These are phyloP conservation scores for Phytophthora tubulina DNA, from an alignment of 352 stramenopile species.

Conservation along the genomic window DNA sequence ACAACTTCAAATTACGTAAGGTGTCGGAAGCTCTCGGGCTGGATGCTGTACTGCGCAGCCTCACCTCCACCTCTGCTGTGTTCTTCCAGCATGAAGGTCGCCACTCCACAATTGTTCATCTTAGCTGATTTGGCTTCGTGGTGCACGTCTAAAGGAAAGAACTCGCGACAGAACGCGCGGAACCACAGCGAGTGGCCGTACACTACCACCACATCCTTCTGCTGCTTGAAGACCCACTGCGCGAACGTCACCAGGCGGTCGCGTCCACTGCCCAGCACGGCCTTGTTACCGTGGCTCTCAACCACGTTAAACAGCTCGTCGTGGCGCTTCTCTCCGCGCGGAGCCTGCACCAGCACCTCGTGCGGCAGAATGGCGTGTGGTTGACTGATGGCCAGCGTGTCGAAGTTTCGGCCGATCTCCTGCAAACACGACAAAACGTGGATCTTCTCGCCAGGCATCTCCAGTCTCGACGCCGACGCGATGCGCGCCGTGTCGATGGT, in stretches of 20 bases:
- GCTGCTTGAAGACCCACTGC: constrained; percentile 69
- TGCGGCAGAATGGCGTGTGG: constrained; percentile 50
- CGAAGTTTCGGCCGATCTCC: constrained; percentile 88
- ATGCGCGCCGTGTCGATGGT: constrained; percentile 86
- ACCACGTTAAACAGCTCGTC: constrained; percentile 80
- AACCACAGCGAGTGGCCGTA: constrained; percentile 92
- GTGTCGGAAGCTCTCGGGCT: constrained; percentile 59
- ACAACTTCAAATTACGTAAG: constrained; percentile 34
- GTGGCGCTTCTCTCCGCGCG: constrained; percentile 53
- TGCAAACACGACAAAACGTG: constrained; percentile 87
- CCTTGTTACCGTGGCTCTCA: constrained; percentile 88
- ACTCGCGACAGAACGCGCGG: constrained; percentile 84
- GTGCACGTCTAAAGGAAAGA: constrained; percentile 53
- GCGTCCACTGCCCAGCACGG: constrained; percentile 64
- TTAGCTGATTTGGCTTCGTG: constrained; percentile 71
- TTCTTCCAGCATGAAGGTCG: constrained; percentile 77
- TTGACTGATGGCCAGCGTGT: constrained; percentile 81
- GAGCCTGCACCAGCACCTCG: constrained; percentile 36
- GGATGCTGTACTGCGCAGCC: constrained; percentile 44
- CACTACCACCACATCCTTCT: constrained; percentile 73
- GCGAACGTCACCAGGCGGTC: constrained; percentile 72
- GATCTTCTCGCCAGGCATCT: constrained; percentile 66
- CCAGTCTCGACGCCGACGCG: constrained; percentile 67
- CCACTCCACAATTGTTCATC: constrained; percentile 82
- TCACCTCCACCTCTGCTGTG: constrained; percentile 34